Evolutionary conservation across 495 filamentous ascomycete genomes (phyloP).

Genomic region (Aspergillus hancockii): DNA sequence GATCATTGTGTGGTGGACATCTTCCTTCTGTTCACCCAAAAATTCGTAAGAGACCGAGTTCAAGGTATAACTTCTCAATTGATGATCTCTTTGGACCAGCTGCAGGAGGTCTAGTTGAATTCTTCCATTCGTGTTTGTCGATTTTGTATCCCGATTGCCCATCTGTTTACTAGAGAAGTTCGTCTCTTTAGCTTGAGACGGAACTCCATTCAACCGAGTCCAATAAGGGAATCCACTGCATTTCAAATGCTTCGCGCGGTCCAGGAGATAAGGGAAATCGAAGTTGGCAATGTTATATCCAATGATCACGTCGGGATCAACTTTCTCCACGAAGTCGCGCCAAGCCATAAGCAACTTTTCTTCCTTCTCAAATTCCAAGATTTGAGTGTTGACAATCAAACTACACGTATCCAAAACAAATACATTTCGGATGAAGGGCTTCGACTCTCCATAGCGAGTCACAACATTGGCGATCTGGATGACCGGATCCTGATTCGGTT

Average conservation of each 20-base stretch:
- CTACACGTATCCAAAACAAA: slow-evolving; percentile 91
- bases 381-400: slow-evolving; percentile 90
- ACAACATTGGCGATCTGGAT: slow-evolving; percentile 99
- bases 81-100: slow-evolving; percentile 89
- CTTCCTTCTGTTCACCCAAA: slow-evolving; percentile 95
- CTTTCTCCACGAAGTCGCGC: slow-evolving; percentile 85
- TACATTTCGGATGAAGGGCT: slow-evolving; percentile 94
- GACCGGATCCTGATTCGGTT: slow-evolving; percentile 86
- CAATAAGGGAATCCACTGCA: slow-evolving; percentile 75
- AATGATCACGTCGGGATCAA: slow-evolving; percentile 96
- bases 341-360: slow-evolving; percentile 84
- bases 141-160: slow-evolving; percentile 91
- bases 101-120: slow-evolving; percentile 94
- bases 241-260: slow-evolving; percentile 83
- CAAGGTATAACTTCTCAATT: slow-evolving; percentile 92
- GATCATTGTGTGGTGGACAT: slow-evolving; percentile 99
- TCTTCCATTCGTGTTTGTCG: slow-evolving; percentile 91
- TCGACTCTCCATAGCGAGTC: slow-evolving; percentile 90
- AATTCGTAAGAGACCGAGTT: slow-evolving; percentile 98
- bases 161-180: slow-evolving; percentile 98
- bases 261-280: slow-evolving; percentile 95
- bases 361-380: slow-evolving; percentile 79
- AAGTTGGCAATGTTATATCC: slow-evolving; percentile 99
- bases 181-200: slow-evolving; percentile 67
- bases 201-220: slow-evolving; percentile 68